phyloP scores from a whole-genome alignment of 306 rosid species.

The Sicyos edulis region DNA sequence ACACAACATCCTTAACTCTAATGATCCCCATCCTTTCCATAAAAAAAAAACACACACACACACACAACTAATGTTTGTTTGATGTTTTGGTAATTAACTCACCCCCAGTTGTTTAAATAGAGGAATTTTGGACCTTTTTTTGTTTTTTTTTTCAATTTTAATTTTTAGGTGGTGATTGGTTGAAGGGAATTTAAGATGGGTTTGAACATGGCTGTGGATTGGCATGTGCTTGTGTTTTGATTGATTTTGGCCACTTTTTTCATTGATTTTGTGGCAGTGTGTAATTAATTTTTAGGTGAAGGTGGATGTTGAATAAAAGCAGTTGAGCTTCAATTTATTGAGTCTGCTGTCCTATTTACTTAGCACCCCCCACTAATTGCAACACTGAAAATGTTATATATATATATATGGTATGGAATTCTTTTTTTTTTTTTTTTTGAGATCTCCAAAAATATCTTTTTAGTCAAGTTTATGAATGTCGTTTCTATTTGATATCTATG shows the following conservation, averaged over 20 bases:
- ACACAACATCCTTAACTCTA: not conserved
- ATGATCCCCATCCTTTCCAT: not conserved
- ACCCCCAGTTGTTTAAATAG: not conserved
- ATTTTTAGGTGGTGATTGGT: not conserved
- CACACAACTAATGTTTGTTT: too few relatives aligned
- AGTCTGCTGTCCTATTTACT: not conserved
- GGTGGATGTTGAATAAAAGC: too few relatives aligned
- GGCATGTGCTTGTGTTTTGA: not conserved
- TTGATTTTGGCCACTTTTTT: too few relatives aligned
- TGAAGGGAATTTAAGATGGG: not conserved
- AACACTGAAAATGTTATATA: not conserved
- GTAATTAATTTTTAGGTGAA: constrained; percentile 5
- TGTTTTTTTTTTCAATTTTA: not conserved
- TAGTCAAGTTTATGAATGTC: too few relatives aligned
- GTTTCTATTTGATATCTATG: too few relatives aligned
- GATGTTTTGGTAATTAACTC: not conserved
- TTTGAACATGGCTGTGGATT: not conserved
- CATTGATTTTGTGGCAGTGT: not conserved
- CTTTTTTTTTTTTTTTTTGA: too few relatives aligned
- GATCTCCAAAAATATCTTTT: too few relatives aligned
- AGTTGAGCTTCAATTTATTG: not conserved
- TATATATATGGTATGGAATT: too few relatives aligned
- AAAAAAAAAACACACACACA: too few relatives aligned
- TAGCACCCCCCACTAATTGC: not conserved
- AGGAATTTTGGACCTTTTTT: too few relatives aligned